These are phyloP conservation scores for Botryosphaeria dothidea DNA, from an alignment of 2,329 filamentous ascomycete species.

Conservation along the genomic window DNA sequence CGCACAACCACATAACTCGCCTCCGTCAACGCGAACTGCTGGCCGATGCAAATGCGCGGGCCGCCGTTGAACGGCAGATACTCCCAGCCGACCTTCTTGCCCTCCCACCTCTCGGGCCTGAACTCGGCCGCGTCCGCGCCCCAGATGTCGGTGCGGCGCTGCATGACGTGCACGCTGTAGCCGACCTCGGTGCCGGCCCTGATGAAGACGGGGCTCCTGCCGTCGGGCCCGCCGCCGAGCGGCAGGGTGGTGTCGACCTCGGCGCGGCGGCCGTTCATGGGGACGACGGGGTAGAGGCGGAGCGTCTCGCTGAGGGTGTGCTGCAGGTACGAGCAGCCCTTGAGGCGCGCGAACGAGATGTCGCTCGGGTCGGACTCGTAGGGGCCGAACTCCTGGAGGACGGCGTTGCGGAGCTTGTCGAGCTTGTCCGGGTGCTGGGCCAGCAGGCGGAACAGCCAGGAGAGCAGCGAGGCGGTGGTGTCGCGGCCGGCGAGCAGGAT, in stretches of 20 bases:
- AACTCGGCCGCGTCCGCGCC: conserved; percentile 52
- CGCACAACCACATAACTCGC: conserved; percentile 22
- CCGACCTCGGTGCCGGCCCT: conserved; percentile 47
- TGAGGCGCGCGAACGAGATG: conserved; percentile 47
- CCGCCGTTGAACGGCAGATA: conserved; percentile 43
- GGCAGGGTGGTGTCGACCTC: conserved; percentile 53
- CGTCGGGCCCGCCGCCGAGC: conserved; percentile 50
- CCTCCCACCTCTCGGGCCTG: conserved; percentile 51
- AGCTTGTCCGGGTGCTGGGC: conserved; percentile 41
- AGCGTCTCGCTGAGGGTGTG: conserved; percentile 72
- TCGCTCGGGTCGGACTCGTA: conserved; percentile 30
- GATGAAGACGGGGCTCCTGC: conserved; percentile 52
- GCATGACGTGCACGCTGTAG: conserved; percentile 51
- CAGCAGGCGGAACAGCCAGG: conserved; percentile 42
- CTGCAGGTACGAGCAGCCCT: conserved; percentile 44
- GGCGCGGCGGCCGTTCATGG: conserved; percentile 54
- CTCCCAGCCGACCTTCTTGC: conserved; percentile 37
- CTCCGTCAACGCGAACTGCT: conserved; percentile 27
- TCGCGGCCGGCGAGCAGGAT: conserved; percentile 44
- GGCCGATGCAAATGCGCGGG: conserved; percentile 38
- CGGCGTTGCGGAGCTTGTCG: conserved; percentile 41
- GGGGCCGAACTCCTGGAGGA: conserved; percentile 45
- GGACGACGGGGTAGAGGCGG: conserved; percentile 57
- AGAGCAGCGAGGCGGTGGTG: conserved; percentile 41
- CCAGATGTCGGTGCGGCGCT: conserved; percentile 50